phyloP scores from a whole-genome alignment of 1,139 yeast species.

The Kodamaea suecica region DNA sequence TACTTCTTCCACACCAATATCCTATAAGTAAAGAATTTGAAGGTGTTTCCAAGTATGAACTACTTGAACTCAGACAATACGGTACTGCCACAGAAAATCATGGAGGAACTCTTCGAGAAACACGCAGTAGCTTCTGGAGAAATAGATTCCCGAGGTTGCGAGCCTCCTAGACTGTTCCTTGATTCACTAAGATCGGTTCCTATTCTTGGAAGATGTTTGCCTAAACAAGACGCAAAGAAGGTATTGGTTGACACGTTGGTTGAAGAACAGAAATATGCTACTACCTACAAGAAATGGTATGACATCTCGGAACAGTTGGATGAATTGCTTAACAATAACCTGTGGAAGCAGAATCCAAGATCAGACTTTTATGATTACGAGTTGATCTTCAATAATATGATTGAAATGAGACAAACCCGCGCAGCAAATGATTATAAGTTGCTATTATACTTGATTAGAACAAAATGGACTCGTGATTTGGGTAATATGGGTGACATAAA shows the following conservation, averaged over 20 bases:
- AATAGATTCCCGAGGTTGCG: background rate
- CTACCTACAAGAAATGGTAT: slow-evolving; percentile 70
- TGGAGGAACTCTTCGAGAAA: slow-evolving; percentile 11
- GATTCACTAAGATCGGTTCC: slow-evolving; percentile 21
- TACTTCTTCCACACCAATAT: too few species aligned
- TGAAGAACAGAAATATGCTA: slow-evolving; percentile 55
- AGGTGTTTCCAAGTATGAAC: slow-evolving; percentile 4
- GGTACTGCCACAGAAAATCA: slow-evolving; percentile 5
- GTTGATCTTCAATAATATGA: slow-evolving; percentile 51
- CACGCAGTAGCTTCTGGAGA: slow-evolving; percentile 4
- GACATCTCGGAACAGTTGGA: slow-evolving; percentile 64
- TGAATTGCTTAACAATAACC: slow-evolving; percentile 54
- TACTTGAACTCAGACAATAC: background rate
- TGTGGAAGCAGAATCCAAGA: slow-evolving; percentile 66
- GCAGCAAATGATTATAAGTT: slow-evolving; percentile 52
- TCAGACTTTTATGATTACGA: slow-evolving; percentile 71
- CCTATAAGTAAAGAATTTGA: too few species aligned
- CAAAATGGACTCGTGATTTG: slow-evolving; percentile 79
- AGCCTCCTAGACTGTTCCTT: background rate
- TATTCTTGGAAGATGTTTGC: slow-evolving; percentile 25
- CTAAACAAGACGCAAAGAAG: slow-evolving; percentile 28
- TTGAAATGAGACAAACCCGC: slow-evolving; percentile 63
- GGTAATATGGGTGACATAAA: slow-evolving; percentile 86
- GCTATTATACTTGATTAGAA: slow-evolving; percentile 70
- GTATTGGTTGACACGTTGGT: slow-evolving; percentile 30